Percentiles rank a stretch among this genome's conserved stretches.
phyloP scores from a whole-genome alignment of 129 eudicot genomes.

The Pseudognaphalium luteoalbum region DNA sequence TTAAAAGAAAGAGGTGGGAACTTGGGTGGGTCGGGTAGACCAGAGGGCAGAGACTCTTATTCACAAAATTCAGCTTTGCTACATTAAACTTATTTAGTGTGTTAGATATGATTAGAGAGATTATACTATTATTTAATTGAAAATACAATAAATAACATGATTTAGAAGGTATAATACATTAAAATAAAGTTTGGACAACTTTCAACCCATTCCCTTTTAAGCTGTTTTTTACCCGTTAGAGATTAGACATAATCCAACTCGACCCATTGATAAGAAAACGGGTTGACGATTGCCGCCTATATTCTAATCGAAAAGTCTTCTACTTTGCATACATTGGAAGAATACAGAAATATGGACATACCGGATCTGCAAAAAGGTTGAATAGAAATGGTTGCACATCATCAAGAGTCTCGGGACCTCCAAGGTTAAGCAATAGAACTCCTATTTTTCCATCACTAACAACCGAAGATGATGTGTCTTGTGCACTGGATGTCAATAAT shows the following conservation, averaged over 20 bases:
- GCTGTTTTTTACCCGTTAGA: neutral
- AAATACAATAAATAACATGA: too few relatives aligned
- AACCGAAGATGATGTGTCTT: slow-evolving; percentile 44
- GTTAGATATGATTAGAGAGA: neutral
- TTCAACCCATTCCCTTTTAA: neutral
- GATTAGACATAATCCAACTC: neutral
- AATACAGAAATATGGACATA: slow-evolving; percentile 30
- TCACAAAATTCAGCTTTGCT: neutral
- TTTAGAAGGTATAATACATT: neutral
- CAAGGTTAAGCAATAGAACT: slow-evolving; percentile 87
- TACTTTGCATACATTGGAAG: slow-evolving; percentile 8
- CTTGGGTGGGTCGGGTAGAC: neutral
- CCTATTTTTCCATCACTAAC: slow-evolving; percentile 73
- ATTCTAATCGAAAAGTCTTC: neutral
- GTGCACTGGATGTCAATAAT: slow-evolving; percentile 52
- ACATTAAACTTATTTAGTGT: neutral
- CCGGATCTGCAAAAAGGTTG: slow-evolving; percentile 97
- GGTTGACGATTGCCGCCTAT: neutral
- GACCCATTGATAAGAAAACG: neutral
- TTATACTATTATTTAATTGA: neutral
- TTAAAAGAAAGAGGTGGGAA: neutral
- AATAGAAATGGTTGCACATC: slow-evolving; percentile 94
- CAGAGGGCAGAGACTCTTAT: neutral
- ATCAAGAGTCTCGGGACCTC: slow-evolving; percentile 97
- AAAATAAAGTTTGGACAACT: neutral